Base-by-base conservation (phyloP, 2,329 filamentous ascomycete species). In the Penicillium sp. region DNA sequence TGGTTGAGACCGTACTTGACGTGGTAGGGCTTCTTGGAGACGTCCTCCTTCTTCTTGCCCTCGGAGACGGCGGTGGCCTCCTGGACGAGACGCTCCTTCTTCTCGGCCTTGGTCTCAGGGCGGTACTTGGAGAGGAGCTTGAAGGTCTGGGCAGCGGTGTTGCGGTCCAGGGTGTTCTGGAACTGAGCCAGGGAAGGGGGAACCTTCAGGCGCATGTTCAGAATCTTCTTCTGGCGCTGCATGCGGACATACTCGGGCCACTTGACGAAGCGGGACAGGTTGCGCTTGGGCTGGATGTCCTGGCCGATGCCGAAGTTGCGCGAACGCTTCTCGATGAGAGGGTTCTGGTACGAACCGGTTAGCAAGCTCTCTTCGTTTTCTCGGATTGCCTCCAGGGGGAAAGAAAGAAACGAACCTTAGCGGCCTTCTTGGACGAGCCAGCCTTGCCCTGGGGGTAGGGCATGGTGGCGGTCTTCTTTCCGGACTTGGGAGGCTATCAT, bases 121-220 rank as follows among this genome's bases (percentile, higher is more conserved):
- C 93, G 91, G 89, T 99, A 99, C 86, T 99, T 99, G 90, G 96
- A 96, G 75, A 99, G 90, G 75, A 99, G 88, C 87, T 97, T 97
- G 86, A 99, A 94, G 64, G 90, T 84, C 84, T 97, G 93, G 70
- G 91, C 90, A 68, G 95, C 95, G 65, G 93, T 90, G 86, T 96
- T 95, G 81, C 90, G 89, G 86, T 96, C 90, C 71, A 97, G 89
- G 69, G 95, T 91, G 79, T 93, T 89, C 83, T 91, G 88, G 88
- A 97, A 99, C 84, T 99, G 94, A 68, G 93, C 87, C 70, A 99
- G 91, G 69, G 93, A 88, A 74, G 95, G 94, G 61, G 94, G 94
- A 60, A 99, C 94, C 89, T 99, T 99, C 74, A 99, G 84, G 74
- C 94, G 93, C 80, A 99, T 84, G 85, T 93, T 91, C 79, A 99